Evolutionary conservation across 139 green algal species (phyloP), one percentile per base, ranked within the genome.

Genomic region (Astrephomene gubernaculifera): DNA sequence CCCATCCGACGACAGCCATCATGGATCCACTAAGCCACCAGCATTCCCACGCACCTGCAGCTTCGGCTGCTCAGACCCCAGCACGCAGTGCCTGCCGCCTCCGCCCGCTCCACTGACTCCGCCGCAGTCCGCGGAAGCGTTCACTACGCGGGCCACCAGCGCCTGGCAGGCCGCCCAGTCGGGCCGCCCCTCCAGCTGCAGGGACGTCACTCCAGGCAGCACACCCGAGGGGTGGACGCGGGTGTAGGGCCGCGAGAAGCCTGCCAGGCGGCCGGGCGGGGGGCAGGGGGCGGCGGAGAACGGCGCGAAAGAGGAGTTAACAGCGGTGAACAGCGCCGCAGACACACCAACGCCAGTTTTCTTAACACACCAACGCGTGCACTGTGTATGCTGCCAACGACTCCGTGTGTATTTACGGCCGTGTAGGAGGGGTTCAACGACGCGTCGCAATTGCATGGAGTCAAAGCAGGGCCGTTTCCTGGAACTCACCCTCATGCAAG

Each of bases 401-500:
- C n/a, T n/a, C n/a, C n/a, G n/a, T n/a, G n/a, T n/a, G n/a, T n/a
- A n/a, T n/a, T n/a, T n/a, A n/a, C n/a, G n/a, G n/a, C n/a, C n/a
- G n/a, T n/a, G n/a, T n/a, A n/a, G n/a, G n/a, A n/a, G n/a, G n/a
- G n/a, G n/a, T n/a, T n/a, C n/a, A n/a, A n/a, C n/a, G n/a, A n/a
- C n/a, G n/a, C n/a, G n/a, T n/a, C n/a, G n/a, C n/a, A n/a, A n/a
- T n/a, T n/a, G n/a, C n/a, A n/a, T n/a, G n/a, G n/a, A n/a, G n/a
- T n/a, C n/a, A n/a, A n/a, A n/a, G n/a, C n/a, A n/a, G n/a, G n/a
- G n/a, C n/a, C n/a, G n/a, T n/a, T n/a, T n/a, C n/a, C n/a, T n/a
- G n/a, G n/a, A n/a, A 12, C 76, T 52, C 43, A 76, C 79, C 79
- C n/a, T 81, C 71, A 52, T 96, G 93, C 71, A 97, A 83, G 89